These are phyloP conservation scores for Nigrospora sphaerica DNA, from an alignment of 2,329 filamentous ascomycete species.

Conservation along the genomic window DNA sequence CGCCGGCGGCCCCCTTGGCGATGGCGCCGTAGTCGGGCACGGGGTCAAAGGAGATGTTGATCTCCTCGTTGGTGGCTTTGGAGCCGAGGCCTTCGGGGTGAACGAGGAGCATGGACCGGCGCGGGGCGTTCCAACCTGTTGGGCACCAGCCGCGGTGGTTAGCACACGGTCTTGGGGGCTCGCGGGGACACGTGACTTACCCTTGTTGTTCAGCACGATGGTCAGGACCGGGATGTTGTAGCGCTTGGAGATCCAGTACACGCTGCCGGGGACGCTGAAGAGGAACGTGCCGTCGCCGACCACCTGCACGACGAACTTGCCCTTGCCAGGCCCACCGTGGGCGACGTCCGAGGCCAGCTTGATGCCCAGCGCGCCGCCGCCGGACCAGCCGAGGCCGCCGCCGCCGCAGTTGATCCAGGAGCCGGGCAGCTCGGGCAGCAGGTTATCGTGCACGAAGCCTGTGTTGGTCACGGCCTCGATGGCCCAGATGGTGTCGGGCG, in stretches of 20 bases:
- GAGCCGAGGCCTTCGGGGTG: conserved; percentile 51
- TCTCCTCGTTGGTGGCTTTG: conserved; percentile 50
- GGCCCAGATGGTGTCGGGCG: conserved; percentile 57
- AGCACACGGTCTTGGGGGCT: too few relatives aligned
- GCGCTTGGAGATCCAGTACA: conserved; percentile 48
- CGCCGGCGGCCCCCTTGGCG: conserved; percentile 51
- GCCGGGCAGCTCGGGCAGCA: conserved; percentile 50
- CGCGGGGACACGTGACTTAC: conserved; percentile 17
- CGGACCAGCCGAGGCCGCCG: conserved; percentile 46
- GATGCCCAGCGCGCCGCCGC: conserved; percentile 41
- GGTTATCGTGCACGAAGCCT: conserved; percentile 57
- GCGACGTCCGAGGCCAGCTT: conserved; percentile 36
- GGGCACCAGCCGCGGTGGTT: background rate
- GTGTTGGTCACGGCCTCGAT: conserved; percentile 71
- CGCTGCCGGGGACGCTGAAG: conserved; percentile 46
- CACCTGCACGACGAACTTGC: conserved; percentile 46
- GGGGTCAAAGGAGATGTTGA: conserved; percentile 54
- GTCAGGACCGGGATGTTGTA: conserved; percentile 49
- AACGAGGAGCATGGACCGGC: conserved; percentile 48
- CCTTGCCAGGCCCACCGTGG: conserved; percentile 33
- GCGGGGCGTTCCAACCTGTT: conserved; percentile 52
- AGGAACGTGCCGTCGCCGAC: conserved; percentile 52
- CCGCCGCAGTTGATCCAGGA: conserved; percentile 47
- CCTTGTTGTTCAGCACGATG: conserved; percentile 50
- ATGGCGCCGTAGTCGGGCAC: conserved; percentile 53